A percentile compares a stretch with the other conserved stretches of the same genome.
Conservation (phyloP, 2,329 filamentous ascomycete genomes). For the Trichoderma guizhouense region DNA sequence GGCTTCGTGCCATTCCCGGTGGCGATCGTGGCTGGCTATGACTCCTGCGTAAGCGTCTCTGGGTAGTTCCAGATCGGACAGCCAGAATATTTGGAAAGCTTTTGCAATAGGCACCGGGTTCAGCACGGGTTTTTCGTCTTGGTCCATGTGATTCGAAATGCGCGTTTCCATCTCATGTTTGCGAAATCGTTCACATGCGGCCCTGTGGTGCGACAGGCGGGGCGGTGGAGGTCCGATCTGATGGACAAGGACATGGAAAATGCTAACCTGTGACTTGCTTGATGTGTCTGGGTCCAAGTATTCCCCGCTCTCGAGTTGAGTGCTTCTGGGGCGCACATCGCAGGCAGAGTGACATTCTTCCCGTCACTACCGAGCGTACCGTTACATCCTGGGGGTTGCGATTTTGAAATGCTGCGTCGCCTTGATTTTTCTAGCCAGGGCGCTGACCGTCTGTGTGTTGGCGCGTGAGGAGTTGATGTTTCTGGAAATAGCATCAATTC, state of each 20-base stretch:
- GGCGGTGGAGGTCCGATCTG: background rate
- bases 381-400: background rate
- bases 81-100: background rate
- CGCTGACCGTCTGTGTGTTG: background rate
- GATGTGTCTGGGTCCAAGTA: background rate
- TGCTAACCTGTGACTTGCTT: slow-evolving; percentile 4
- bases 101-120: background rate
- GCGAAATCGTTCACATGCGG: background rate
- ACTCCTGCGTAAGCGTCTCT: background rate
- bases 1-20: slow-evolving; percentile 5
- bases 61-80: background rate
- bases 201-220: background rate
- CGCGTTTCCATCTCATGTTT: background rate
- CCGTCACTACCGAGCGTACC: slow-evolving; percentile 14
- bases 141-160: background rate
- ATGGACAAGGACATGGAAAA: background rate
- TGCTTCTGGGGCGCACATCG: background rate
- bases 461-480: background rate
- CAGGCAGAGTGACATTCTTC: background rate
- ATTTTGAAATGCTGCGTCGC: background rate
- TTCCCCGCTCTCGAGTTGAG: background rate
- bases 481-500: background rate
- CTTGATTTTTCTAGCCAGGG: background rate
- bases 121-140: background rate
- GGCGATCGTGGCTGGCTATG: background rate